Conservation (phyloP, 306 rosid species). For the Calophaca sinica region DNA sequence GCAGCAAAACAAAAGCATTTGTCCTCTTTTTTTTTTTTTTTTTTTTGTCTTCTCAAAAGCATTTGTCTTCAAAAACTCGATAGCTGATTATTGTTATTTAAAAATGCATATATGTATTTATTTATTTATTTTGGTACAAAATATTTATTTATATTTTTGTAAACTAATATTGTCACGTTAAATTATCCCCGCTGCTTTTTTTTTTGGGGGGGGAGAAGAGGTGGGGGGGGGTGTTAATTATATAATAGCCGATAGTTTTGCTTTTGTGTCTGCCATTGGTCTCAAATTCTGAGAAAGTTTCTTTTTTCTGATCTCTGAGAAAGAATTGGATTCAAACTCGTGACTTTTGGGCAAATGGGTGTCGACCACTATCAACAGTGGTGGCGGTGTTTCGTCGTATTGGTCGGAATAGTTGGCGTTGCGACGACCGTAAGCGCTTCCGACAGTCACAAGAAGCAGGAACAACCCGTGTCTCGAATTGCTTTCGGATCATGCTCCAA, state of each 20-base stretch:
- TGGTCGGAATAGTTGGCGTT: slow-evolving; percentile 41
- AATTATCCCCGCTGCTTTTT: too few species aligned
- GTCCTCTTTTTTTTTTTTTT: too few species aligned
- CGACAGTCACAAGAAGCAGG: slow-evolving; percentile 43
- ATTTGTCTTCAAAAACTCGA: too few species aligned
- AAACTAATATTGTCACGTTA: too few species aligned
- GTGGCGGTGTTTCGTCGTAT: slow-evolving; percentile 41
- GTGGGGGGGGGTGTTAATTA: too few species aligned
- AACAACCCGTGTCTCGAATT: slow-evolving; percentile 62
- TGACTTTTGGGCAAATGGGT: slow-evolving; percentile 45
- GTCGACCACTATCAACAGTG: slow-evolving; percentile 43
- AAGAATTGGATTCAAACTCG: slow-evolving; percentile 20
- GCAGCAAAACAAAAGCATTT: too few species aligned
- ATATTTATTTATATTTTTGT: too few species aligned
- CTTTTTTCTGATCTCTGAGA: slow-evolving; percentile 35
- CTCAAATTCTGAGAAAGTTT: slow-evolving; percentile 32
- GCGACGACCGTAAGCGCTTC: slow-evolving; percentile 45
- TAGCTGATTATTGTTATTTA: too few species aligned
- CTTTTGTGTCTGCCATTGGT: neutral
- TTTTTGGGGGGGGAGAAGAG: too few species aligned
- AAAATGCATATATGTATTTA: too few species aligned
- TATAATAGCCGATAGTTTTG: neutral
- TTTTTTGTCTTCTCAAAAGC: too few species aligned
- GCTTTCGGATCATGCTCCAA: slow-evolving; percentile 90
- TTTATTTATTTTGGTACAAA: too few species aligned